A percentile compares a stretch with the other conserved stretches of the same genome.
These are phyloP conservation scores for Calonectria henricotiae DNA, from an alignment of 2,329 filamentous ascomycete genomes.

Conservation along the genomic window DNA sequence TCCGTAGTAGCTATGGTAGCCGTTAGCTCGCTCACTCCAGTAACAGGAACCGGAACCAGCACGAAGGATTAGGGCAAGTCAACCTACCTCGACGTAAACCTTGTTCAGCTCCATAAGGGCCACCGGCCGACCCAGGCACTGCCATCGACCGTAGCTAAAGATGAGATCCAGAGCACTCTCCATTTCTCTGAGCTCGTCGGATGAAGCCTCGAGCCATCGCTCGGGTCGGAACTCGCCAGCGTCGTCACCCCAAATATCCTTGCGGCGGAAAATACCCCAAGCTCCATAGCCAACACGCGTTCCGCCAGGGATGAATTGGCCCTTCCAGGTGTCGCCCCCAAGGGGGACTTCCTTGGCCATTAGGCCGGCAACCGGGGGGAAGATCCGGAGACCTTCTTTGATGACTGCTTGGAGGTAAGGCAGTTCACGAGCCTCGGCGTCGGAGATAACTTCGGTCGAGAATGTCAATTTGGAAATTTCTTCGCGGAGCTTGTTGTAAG, in stretches of 20 bases:
- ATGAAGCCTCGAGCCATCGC: slow-evolving; percentile 58
- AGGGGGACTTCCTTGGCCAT: slow-evolving; percentile 58
- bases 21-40: slow-evolving; percentile 1
- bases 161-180: slow-evolving; percentile 59
- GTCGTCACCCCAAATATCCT: slow-evolving; percentile 58
- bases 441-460: slow-evolving; percentile 51
- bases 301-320: slow-evolving; percentile 55
- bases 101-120: slow-evolving; percentile 61
- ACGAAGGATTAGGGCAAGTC: not conserved
- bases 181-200: slow-evolving; percentile 56
- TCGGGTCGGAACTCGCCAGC: slow-evolving; percentile 57
- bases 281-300: slow-evolving; percentile 56
- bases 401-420: slow-evolving; percentile 68
- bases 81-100: slow-evolving; percentile 61
- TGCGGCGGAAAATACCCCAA: slow-evolving; percentile 57
- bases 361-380: slow-evolving; percentile 57
- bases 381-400: slow-evolving; percentile 64
- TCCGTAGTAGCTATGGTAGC: slow-evolving; percentile 51
- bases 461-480: slow-evolving; percentile 46
- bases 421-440: slow-evolving; percentile 57
- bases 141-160: slow-evolving; percentile 60
- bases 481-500: slow-evolving; percentile 63
- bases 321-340: slow-evolving; percentile 55
- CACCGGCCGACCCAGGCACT: slow-evolving; percentile 60
- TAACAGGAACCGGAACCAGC: accelerated